Evolutionary conservation across 352 stramenopile genomes (phyloP).

Genomic region (Phytophthora constricta): DNA sequence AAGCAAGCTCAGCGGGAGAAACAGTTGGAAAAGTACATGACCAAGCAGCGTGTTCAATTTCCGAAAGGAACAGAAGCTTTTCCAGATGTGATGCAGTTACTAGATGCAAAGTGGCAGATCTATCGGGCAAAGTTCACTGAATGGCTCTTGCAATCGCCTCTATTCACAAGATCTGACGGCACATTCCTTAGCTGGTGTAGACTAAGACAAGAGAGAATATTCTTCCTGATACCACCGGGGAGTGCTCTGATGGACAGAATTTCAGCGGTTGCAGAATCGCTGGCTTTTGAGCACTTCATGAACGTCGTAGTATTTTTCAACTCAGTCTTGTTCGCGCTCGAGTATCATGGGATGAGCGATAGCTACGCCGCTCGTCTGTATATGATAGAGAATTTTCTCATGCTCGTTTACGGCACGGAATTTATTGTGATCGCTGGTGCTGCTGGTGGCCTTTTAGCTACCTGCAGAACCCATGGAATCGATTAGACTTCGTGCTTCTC

Average conservation of each 20-base stretch:
- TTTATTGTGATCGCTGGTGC: slow-evolving; percentile 69
- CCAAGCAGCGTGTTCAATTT: slow-evolving; percentile 61
- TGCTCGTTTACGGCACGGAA: slow-evolving; percentile 73
- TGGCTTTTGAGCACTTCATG: slow-evolving; percentile 80
- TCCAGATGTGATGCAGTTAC: slow-evolving; percentile 61
- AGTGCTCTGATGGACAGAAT: slow-evolving; percentile 61
- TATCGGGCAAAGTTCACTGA: slow-evolving; percentile 23
- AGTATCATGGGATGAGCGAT: slow-evolving; percentile 74
- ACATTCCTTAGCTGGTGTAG: slow-evolving; percentile 67
- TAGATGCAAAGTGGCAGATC: slow-evolving; percentile 45
- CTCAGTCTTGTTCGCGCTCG: slow-evolving; percentile 75
- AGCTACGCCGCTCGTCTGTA: slow-evolving; percentile 68
- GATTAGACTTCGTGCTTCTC: slow-evolving; percentile 78
- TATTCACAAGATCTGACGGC: slow-evolving; percentile 64
- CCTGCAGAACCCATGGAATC: slow-evolving; percentile 84
- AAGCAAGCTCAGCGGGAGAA: slow-evolving; percentile 41
- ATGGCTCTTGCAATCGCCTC: slow-evolving; percentile 47
- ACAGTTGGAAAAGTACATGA: slow-evolving; percentile 47
- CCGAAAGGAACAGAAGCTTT: slow-evolving; percentile 63
- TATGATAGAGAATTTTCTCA: slow-evolving; percentile 69
- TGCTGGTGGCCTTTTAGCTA: slow-evolving; percentile 67
- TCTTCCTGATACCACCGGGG: slow-evolving; percentile 65
- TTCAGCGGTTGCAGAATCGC: slow-evolving; percentile 52
- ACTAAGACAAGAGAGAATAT: slow-evolving; percentile 65
- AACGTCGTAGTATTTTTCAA: slow-evolving; percentile 81